phyloP scores from a whole-genome alignment of 768 basidiomycete genomes.

The Podaxis sp. region DNA sequence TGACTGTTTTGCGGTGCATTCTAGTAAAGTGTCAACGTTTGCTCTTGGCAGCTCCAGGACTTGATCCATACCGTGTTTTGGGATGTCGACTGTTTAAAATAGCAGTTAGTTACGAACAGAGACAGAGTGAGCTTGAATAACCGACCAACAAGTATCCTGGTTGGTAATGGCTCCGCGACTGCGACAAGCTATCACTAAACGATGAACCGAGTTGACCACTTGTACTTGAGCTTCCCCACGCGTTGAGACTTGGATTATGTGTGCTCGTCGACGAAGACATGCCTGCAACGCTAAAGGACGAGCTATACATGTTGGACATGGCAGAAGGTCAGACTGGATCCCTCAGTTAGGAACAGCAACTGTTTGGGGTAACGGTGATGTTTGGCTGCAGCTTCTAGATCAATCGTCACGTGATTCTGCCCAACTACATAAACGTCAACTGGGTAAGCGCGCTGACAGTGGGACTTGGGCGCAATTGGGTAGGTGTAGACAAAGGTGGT shows the following conservation, averaged over 20 bases:
- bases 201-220: conserved; percentile 44
- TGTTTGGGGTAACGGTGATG: neutral
- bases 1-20: conserved; percentile 53
- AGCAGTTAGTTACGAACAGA: neutral
- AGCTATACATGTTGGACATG: conserved; percentile 33
- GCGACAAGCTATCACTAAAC: conserved; percentile 65
- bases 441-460: no score
- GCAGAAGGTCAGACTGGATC: neutral
- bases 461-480: no score
- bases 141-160: conserved; percentile 79
- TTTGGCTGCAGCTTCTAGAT: neutral
- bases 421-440: no score
- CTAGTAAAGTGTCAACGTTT: conserved; percentile 24
- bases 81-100: conserved; percentile 48
- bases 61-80: conserved; percentile 51
- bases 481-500: no score
- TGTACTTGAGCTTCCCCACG: conserved; percentile 52
- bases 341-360: neutral
- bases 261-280: conserved; percentile 51
- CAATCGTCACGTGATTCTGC: neutral
- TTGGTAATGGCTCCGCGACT: conserved; percentile 76
- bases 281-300: conserved; percentile 57
- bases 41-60: neutral
- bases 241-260: conserved; percentile 47
- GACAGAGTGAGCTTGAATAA: neutral